These are phyloP conservation scores for Rubia balearica DNA, from an alignment of 305 asterid species.

Conservation along the genomic window DNA sequence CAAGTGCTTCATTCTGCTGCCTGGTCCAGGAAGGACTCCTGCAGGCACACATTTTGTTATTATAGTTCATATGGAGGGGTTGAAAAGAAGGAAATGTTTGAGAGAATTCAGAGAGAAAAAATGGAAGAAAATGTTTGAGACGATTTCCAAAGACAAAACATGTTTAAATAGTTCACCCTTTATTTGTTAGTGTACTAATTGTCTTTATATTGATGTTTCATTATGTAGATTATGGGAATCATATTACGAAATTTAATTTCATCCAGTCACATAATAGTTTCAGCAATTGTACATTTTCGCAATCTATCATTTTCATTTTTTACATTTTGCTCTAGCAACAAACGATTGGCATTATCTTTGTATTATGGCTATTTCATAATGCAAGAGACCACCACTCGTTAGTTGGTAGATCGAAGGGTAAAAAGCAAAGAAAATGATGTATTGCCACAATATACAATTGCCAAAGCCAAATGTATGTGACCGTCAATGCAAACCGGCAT, in stretches of 20 bases:
- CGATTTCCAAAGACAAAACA: neutral
- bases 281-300: neutral
- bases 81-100: slow-evolving; percentile 10
- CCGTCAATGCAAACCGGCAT: neutral
- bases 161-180: slow-evolving; percentile 6
- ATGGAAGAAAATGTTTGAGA: too few relatives aligned
- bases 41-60: slow-evolving; percentile 21
- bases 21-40: slow-evolving; percentile 18
- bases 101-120: slow-evolving; percentile 2
- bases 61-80: slow-evolving; percentile 14
- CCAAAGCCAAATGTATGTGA: neutral
- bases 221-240: neutral
- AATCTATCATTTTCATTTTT: too few relatives aligned
- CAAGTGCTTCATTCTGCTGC: slow-evolving; percentile 30
- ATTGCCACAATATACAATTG: neutral
- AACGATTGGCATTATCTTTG: too few relatives aligned
- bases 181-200: too few relatives aligned
- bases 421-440: slow-evolving; percentile 7
- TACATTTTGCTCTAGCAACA: too few relatives aligned
- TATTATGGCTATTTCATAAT: neutral
- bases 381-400: slow-evolving; percentile 6
- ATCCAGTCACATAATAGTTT: neutral
- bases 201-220: too few relatives aligned
- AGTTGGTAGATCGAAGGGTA: slow-evolving; percentile 15
- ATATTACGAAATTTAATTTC: too few relatives aligned